Conservation (phyloP, 2,329 filamentous ascomycete genomes). For the Penicillium sclerotigenum region DNA sequence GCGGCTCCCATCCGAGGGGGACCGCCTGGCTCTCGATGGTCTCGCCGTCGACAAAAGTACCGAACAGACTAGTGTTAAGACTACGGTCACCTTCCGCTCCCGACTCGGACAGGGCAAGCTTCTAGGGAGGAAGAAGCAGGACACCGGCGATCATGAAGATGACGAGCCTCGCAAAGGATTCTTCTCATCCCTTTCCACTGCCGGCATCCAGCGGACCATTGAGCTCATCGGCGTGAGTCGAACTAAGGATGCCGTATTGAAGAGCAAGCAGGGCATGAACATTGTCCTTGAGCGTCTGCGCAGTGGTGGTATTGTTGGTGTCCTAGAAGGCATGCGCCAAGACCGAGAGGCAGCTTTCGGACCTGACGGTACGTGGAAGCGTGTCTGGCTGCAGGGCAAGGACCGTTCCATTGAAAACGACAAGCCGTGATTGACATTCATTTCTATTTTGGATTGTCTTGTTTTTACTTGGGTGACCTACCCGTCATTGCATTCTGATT, state of each 20-base stretch:
- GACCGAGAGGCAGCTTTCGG: slow-evolving; percentile 51
- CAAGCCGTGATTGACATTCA: slow-evolving; percentile 16
- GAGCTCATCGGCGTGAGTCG: slow-evolving; percentile 61
- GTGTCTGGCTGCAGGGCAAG: slow-evolving; percentile 40
- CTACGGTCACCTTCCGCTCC: slow-evolving; percentile 60
- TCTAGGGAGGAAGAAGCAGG: slow-evolving; percentile 41
- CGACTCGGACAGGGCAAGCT: slow-evolving; percentile 58
- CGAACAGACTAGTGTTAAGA: slow-evolving; percentile 56
- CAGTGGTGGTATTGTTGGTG: slow-evolving; percentile 63
- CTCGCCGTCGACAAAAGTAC: slow-evolving; percentile 37
- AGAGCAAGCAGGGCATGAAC: slow-evolving; percentile 65
- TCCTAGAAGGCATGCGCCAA: slow-evolving; percentile 67
- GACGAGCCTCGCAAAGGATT: slow-evolving; percentile 54
- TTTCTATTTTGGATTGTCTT: background rate
- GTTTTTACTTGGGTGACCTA: background rate
- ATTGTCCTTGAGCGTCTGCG: slow-evolving; percentile 62
- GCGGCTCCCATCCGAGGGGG: slow-evolving; percentile 39
- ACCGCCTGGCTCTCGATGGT: slow-evolving; percentile 23
- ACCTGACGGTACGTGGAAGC: slow-evolving; percentile 42
- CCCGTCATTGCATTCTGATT: slow-evolving; percentile 15
- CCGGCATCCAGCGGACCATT: slow-evolving; percentile 60
- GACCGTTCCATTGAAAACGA: slow-evolving; percentile 28
- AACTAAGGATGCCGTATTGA: slow-evolving; percentile 58
- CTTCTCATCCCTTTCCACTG: slow-evolving; percentile 58
- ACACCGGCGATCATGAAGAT: slow-evolving; percentile 48